Base-by-base conservation (phyloP, 352 stramenopile species). In the Phytophthora foliorum region DNA sequence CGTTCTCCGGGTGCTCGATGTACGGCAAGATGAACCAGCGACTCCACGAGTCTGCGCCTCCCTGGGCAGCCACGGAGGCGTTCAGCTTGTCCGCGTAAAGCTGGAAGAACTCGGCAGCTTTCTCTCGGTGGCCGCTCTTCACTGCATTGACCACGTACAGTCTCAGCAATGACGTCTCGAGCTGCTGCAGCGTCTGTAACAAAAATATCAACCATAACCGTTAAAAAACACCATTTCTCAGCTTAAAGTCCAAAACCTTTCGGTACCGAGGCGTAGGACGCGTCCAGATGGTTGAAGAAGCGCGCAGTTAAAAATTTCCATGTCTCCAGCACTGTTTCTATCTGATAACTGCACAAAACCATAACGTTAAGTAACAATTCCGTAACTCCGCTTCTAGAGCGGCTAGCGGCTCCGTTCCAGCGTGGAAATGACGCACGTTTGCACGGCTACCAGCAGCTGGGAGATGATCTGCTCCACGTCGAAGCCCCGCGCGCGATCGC, bases 11-110 rank as follows among this genome's bases (percentile, higher is more conserved):
- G n/a, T 82, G 72, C 19, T 90, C 79, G 21, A 93, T 84, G 70
- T 90, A 95, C 9, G 88, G 88, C 46, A 93, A 66, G 32, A 93
- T 90, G 71, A 95, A 95, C 88, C 88, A 95, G 16, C 84, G 84
- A 69, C 77, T 78, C 88, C 88, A 95, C 38, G 82, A 86, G 39
- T 92, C 82, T 14, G 67, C 44, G 2, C 58, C 55, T 17, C 57
- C 66, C 22, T 67, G 61, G 22, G 22, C 67, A 29, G 71, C 56
- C 19, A 81, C 53, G 1, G 62, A 81, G 19, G 82, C 82, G 34
- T 92, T 86, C 44, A 93, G 45, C 24, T 90, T 85, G 61, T 92
- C 82, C 24, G 86, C 86, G 58, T 92, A 58, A 13, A 73, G 31
- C 67, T 88, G 82, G 69, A 95, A 95, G 29, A 95, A 93, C 59